Percentiles rank a stretch among this genome's conserved stretches.
Evolutionary conservation across 176 grass and related monocot genomes (phyloP).

Genomic region (Poa pratensis): DNA sequence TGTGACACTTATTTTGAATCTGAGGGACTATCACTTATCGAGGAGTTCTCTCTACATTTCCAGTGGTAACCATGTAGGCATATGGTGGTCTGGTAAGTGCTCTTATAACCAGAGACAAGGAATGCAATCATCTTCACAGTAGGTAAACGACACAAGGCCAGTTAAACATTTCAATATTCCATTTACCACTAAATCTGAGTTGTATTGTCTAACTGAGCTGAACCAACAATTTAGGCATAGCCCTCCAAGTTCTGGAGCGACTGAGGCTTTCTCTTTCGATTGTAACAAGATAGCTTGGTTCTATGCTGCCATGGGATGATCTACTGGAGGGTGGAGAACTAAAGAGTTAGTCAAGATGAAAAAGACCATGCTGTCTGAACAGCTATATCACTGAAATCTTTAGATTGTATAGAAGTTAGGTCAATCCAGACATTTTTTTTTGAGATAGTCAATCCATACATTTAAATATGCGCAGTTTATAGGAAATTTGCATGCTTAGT

Average conservation of each 20-base stretch:
- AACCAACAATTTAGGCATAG: not conserved
- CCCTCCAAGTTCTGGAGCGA: not conserved
- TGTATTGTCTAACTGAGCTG: not conserved
- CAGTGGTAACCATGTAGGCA: not conserved
- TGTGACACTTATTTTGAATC: too few relatives aligned
- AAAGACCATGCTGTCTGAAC: constrained; percentile 12
- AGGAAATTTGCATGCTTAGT: not conserved
- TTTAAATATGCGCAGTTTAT: not conserved
- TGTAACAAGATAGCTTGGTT: not conserved
- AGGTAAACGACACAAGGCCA: not conserved
- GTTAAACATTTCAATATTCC: not conserved
- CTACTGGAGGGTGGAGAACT: not conserved
- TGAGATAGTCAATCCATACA: not conserved
- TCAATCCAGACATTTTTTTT: too few relatives aligned
- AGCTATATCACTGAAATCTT: not conserved
- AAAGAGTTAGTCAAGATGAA: constrained; percentile 2
- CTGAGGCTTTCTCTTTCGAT: not conserved
- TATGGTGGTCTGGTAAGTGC: not conserved
- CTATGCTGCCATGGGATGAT: not conserved
- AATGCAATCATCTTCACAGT: not conserved
- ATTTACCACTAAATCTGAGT: not conserved
- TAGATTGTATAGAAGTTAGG: not conserved
- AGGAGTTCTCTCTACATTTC: constrained; percentile 11
- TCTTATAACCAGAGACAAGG: not conserved
- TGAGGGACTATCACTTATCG: not conserved